phyloP scores from a whole-genome alignment of 1,139 yeast species.

The Geotrichum reessii region DNA sequence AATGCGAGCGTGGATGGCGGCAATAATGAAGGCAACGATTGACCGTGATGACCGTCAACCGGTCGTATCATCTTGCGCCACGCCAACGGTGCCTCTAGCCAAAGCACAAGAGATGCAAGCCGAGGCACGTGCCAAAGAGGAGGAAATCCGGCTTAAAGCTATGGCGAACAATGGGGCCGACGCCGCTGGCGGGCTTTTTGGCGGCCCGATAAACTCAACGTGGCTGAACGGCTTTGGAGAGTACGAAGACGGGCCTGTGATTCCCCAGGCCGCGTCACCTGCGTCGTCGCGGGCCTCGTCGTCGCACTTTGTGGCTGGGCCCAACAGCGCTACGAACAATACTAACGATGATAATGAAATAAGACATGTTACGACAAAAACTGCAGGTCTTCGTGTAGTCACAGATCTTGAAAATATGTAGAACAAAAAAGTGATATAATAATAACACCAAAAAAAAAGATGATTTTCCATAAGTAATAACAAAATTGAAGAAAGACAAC shows the following conservation, averaged over 20 bases:
- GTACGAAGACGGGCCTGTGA: constrained; percentile 3
- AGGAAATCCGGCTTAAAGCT: constrained; percentile 28
- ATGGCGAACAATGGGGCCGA: constrained; percentile 22
- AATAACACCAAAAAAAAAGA: not conserved
- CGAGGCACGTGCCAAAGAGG: constrained; percentile 26
- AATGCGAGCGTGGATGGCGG: constrained; percentile 93
- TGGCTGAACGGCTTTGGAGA: constrained; percentile 16
- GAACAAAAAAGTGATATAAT: not conserved
- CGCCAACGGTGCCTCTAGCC: constrained; percentile 84
- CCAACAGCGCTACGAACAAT: constrained; percentile 24
- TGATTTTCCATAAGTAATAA: no score
- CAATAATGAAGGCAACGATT: constrained; percentile 90
- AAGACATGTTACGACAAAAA: constrained; percentile 27
- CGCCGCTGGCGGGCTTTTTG: constrained; percentile 19
- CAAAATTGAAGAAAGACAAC: no score
- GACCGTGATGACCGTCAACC: constrained; percentile 95
- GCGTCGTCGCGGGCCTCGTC: constrained; percentile 25
- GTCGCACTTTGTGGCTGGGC: constrained; percentile 24
- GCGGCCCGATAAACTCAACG: constrained; percentile 1
- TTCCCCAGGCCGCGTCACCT: constrained; percentile 24
- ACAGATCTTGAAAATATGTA: constrained; percentile 25
- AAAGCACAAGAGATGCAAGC: constrained; percentile 65
- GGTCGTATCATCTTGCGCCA: constrained; percentile 86
- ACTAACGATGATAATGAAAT: constrained; percentile 2
- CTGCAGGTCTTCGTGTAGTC: constrained; percentile 28